These are phyloP conservation scores for Nitzschia putrida DNA, from an alignment of 108 stramenopile genomes.

Conservation along the genomic window DNA sequence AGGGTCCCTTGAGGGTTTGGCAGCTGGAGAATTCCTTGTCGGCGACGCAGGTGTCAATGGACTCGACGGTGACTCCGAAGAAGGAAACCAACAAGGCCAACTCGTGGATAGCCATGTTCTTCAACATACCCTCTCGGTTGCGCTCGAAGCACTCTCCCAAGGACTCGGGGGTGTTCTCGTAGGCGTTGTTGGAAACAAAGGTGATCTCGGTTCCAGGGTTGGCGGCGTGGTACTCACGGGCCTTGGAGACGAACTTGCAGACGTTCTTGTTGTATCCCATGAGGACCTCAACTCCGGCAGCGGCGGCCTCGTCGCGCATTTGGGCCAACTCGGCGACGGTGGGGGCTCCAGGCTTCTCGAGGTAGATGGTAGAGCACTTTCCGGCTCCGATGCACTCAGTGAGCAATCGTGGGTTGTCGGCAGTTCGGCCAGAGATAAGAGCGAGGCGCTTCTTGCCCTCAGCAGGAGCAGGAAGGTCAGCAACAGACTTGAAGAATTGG, in stretches of 20 bases:
- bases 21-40: constrained; percentile 84
- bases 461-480: constrained; percentile 69
- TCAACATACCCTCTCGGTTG: constrained; percentile 92
- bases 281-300: constrained; percentile 75
- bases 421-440: constrained; percentile 86
- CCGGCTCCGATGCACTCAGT: constrained; percentile 62
- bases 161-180: constrained; percentile 76
- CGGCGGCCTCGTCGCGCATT: constrained; percentile 76
- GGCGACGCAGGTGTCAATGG: constrained; percentile 77
- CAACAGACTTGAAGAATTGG: constrained; percentile 66
- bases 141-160: constrained; percentile 92
- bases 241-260: constrained; percentile 85
- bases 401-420: constrained; percentile 84
- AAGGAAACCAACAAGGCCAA: constrained; percentile 84
- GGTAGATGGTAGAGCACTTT: constrained; percentile 71
- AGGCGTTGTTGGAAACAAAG: constrained; percentile 92
- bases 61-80: constrained; percentile 85
- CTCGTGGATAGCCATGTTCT: constrained; percentile 96
- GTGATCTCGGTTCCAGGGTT: constrained; percentile 71
- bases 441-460: constrained; percentile 80
- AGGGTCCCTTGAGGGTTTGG: constrained; percentile 84
- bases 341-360: constrained; percentile 93
- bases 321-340: constrained; percentile 78
- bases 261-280: constrained; percentile 98
- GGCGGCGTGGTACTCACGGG: constrained; percentile 68